Base-by-base conservation (phyloP, 169 alveolate genomes). In the Cryptosporidium sp. region DNA sequence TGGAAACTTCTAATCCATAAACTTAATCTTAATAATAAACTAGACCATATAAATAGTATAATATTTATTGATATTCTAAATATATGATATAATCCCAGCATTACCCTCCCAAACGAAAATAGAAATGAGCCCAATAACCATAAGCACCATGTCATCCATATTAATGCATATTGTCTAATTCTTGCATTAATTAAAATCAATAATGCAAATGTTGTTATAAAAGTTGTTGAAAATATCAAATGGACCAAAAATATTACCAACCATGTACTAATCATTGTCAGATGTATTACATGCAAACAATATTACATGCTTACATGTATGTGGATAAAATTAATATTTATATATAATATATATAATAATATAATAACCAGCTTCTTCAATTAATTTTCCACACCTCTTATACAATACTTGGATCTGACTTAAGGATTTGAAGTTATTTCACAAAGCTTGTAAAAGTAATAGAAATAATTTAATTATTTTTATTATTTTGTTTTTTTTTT, bases 131-230 rank as follows among this genome's bases (percentile, higher is more conserved):
- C 71, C 35, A 60, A 53, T 42, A 85, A 44, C 85, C 86, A 85
- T 31, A 65, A 51, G 31, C 85, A 60, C 92, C 92, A 85, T 31
- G 92, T 71, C 60, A 71, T 53, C 37, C 92, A 85, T 37, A 85
- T 61, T 68, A 85, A 56, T 29, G 52, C 42, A 31, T 71, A 65
- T n/a, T 48, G 85, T 12, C 92, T 62, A 35, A 85, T 35, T 39
- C 56, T 48, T 45, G 85, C 52, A 52, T 85, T 85, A 18, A 85
- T 65, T n/a, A 85, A 48, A 33, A 85, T n/a, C 6, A 51, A 61
- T 31, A 85, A 23, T 31, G 69, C 31, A 51, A 71, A 70, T 60
- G 86, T 60, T 33, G 92, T 75, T 29, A 85, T 23, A 62, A 85
- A 85, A 16, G 92, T 69, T 8, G 92, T 69, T 8, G 92, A 85